These are phyloP conservation scores for Geotrichum phurueaensis DNA, from an alignment of 1,139 yeast species.

Conservation along the genomic window DNA sequence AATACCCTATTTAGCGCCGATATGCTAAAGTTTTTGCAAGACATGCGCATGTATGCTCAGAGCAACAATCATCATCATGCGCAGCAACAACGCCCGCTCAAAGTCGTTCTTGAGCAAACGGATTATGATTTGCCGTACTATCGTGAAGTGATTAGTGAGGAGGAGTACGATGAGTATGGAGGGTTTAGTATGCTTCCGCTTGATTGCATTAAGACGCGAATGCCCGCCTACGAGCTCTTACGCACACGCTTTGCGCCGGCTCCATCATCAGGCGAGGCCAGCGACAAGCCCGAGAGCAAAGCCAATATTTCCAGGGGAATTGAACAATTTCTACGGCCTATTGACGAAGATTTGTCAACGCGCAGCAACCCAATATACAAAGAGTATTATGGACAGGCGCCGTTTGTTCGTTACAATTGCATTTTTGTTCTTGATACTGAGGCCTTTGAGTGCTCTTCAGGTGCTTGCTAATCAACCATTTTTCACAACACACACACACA, in stretches of 20 bases:
- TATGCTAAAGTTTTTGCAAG: not conserved
- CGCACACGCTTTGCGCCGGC: constrained; percentile 5
- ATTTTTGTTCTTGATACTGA: not conserved
- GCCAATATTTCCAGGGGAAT: not conserved
- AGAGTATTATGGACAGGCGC: not conserved
- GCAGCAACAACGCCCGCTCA: not conserved
- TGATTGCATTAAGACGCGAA: not conserved
- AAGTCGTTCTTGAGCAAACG: constrained; percentile 4
- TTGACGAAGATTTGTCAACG: not conserved
- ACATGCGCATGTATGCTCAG: not conserved
- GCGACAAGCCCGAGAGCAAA: not conserved
- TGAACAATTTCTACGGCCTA: not conserved
- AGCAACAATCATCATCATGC: not conserved
- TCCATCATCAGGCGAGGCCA: not conserved
- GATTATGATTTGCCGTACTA: constrained; percentile 3
- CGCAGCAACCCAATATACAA: not conserved
- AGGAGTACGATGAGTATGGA: constrained; percentile 8
- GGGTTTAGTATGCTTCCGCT: constrained; percentile 9
- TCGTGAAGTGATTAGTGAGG: constrained; percentile 4
- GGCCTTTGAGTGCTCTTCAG: not conserved
- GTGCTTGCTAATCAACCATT: not conserved
- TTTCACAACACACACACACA: too few relatives aligned
- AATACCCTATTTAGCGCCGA: constrained; percentile 1
- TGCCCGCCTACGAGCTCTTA: not conserved
- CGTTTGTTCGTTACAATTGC: constrained; percentile 3